These are phyloP conservation scores for Spergularia marina DNA, from an alignment of 148 eudicot genomes.

Conservation along the genomic window DNA sequence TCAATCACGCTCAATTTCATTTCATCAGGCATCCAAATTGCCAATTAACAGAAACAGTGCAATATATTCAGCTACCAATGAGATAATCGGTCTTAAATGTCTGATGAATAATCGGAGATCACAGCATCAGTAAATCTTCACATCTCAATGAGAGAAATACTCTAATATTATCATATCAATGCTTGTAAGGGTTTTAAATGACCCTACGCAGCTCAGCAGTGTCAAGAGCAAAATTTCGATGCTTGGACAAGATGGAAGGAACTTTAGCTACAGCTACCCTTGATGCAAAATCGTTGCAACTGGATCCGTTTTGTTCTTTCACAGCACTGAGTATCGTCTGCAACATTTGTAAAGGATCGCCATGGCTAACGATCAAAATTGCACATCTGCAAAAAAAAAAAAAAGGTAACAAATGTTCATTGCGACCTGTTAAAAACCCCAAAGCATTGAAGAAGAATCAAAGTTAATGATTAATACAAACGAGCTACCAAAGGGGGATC, in stretches of 20 bases:
- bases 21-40: neutral
- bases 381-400: slow-evolving; percentile 49
- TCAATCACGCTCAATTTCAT: neutral
- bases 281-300: slow-evolving; percentile 32
- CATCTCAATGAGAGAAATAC: neutral
- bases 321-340: slow-evolving; percentile 73
- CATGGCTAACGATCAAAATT: slow-evolving; percentile 85
- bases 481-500: too few species aligned
- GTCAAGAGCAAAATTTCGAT: slow-evolving; percentile 57
- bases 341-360: slow-evolving; percentile 89
- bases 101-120: neutral
- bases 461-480: too few species aligned
- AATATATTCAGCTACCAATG: slow-evolving; percentile 4
- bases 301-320: slow-evolving; percentile 28
- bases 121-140: slow-evolving; percentile 12
- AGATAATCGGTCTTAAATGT: neutral
- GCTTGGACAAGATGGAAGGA: slow-evolving; percentile 60
- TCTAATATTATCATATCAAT: neutral
- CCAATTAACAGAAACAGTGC: neutral
- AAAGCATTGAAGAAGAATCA: neutral
- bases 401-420: neutral
- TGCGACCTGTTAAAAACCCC: neutral
- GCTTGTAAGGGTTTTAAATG: slow-evolving; percentile 21
- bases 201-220: slow-evolving; percentile 82
- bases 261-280: slow-evolving; percentile 55